Evolutionary conservation across 1,284 basidiomycete species (phyloP), one percentile per base, ranked within the genome.

Genomic region (Marasmius sp.): DNA sequence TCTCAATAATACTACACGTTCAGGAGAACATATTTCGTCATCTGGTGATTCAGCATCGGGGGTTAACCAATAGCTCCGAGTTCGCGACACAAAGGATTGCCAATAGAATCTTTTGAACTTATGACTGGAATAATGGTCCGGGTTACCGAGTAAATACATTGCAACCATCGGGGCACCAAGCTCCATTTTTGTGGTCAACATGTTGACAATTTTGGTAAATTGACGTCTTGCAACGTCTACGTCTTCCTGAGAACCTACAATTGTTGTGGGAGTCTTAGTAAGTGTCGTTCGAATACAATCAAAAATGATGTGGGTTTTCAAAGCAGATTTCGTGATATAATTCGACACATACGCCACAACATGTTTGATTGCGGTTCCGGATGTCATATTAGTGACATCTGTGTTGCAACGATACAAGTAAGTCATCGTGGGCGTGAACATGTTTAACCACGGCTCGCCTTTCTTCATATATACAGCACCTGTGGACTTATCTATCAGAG

Each of bases 321-420:
- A 57, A 1, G 61, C 37, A 6, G 65, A 49, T 58, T 80, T 80
- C 0, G 76, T 78, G 22, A 80, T 70, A 67, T 79, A 80, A 60
- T 80, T 75, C 5, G 76, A 71, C 2, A 79, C 68, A 71, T 79
- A 80, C 8, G 67, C 64, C 6, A 79, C 61, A 3, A 78, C 70
- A 27, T 74, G 70, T 60, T 76, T 77, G 6, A 79, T 69, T 5
- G 73, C 71, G n/a, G 74, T 77, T 1, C 76, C 75, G 36, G 75
- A 77, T 7, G 69, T 43, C 9, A 78, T 54, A 62, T 69, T 69
- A 1, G 74, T 76, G 3, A 75, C 71, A 70, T 79, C 74, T 9
- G 74, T 72, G 61, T 78, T 79, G 56, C 73, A 75, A 12, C 71
- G 57, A 10, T 76, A 51, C 0, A 78, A 38, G 67, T 75, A 79